These are phyloP conservation scores for Leucoagaricus sp. DNA, from an alignment of 1,284 basidiomycete species.

Conservation along the genomic window DNA sequence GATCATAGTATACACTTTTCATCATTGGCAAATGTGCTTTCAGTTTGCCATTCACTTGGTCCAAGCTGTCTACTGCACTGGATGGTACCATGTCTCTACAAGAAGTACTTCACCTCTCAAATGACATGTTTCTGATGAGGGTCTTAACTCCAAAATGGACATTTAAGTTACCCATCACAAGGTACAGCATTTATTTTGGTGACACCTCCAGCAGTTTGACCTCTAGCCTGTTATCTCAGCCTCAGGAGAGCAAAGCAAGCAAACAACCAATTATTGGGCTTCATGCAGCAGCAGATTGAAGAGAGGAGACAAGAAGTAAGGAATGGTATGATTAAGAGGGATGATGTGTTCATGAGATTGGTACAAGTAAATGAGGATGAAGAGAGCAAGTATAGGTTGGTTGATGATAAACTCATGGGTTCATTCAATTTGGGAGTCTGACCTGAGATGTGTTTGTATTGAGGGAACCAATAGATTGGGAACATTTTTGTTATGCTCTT, in stretches of 20 bases:
- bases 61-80: conserved; percentile 30
- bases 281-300: conserved; percentile 44
- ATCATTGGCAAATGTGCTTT: conserved; percentile 54
- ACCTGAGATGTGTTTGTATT: not conserved
- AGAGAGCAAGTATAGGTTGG: conserved; percentile 41
- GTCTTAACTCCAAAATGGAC: conserved; percentile 42
- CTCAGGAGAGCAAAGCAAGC: conserved; percentile 28
- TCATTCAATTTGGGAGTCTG: not conserved
- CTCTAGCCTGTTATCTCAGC: conserved; percentile 22
- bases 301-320: conserved; percentile 37
- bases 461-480: conserved; percentile 41
- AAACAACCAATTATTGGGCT: conserved; percentile 31
- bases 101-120: conserved; percentile 42
- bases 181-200: conserved; percentile 27
- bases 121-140: conserved; percentile 29
- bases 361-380: conserved; percentile 52
- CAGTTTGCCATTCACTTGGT: conserved; percentile 51
- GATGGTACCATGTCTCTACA: conserved; percentile 45
- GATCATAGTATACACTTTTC: conserved; percentile 43
- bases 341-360: conserved; percentile 49
- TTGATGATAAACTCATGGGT: conserved; percentile 49
- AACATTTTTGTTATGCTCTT: conserved; percentile 55
- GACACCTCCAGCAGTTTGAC: not conserved
- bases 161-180: conserved; percentile 41
- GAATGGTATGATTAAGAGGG: conserved; percentile 15